Base-by-base conservation (phyloP, 208 protist genomes). In the Zelonia costaricensis region DNA sequence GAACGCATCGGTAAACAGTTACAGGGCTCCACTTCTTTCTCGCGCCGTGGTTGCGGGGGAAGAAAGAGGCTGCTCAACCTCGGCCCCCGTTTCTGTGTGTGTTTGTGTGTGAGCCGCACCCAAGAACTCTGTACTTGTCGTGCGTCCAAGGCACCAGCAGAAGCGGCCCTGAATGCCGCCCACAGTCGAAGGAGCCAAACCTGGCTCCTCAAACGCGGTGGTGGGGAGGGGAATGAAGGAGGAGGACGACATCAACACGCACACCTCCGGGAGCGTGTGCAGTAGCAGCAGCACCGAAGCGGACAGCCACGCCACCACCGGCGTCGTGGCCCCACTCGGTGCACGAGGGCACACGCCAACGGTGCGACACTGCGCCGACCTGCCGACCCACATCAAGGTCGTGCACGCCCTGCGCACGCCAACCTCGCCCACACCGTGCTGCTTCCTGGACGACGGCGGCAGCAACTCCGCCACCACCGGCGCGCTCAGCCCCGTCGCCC, bases 171-270 rank as follows among this genome's bases (percentile, higher is more conserved):
- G 2, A 12, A 57, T 57, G 51, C 20, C 23, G 4, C 23, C 28
- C 27, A 35, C 51, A 13, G 13, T 43, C 22, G 51, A 15, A 23
- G 23, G 13, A 35, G 28, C 15, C 22, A 57, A 30, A 35, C 18
- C 23, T n/a, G 10, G 33, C n/a, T 18, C 13, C n/a, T 27, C n/a
- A n/a, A n/a, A n/a, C 30, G 48, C 48, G 9, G 7, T 30, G 1
- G n/a, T 12, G 2, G 64, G 52, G 0, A 48, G 35, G 7, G 64
- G 25, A 22, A 12, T 33, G 4, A 73, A 73, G 16, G 58, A 66
- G 28, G 6, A 62, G 23, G 66, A 73, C 28, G 66, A 73, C 16
- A 31, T 56, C n/a, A 43, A 72, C 40, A 73, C 66, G 30, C 58
- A 73, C 44, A 47, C 58, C 7, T 73, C 66, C 0, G 58, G 49